Base-by-base conservation (phyloP, 805 yeast genomes). In the Saccharomycopsis amapae region DNA sequence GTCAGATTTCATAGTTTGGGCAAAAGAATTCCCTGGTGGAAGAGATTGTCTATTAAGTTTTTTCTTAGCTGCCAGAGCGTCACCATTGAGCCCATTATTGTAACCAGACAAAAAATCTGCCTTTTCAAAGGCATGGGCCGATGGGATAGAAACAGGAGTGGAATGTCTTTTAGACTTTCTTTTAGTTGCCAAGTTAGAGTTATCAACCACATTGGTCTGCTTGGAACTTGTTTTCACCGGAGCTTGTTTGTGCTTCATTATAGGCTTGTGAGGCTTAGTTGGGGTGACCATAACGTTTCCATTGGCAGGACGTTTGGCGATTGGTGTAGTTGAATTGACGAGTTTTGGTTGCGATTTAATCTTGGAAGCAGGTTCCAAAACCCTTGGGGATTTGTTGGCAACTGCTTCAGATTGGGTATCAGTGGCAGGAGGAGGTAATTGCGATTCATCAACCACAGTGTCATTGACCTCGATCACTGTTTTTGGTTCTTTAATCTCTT, bases 91-190 rank as follows among this genome's bases (percentile, higher is more conserved):
- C 15, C n/a, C 10, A 17, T n/a, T 4, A 4, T 10, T 25, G 18
- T 26, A 37, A 6, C 25, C 36, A 18, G 46, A 30, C 18, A 41
- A 35, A 15, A 40, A 12, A 19, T 46, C 50, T 7, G 19, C 13
- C 20, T 33, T 26, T 28, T 46, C 46, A 13, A 46, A 25, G 4
- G 31, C 41, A 30, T 45, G 49, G 19, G 49, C 49, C 45, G 40
- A 40, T 7, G 48, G 52, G 32, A 48, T 48, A 13, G 26, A 25
- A 18, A 43, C 46, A 4, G 51, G 51, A 9, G 28, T 28, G 5
- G 49, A 45, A 30, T 45, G 18, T 28, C 49, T 31, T 23, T 40
- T 48, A 38, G 17, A 22, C n/a, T 22, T 44, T 15, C n/a, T 41
- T 25, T 25, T 42, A 13, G 40, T 5, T 2, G 45, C 28, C 7